Base-by-base conservation (phyloP, 257 asterid species). In the Petunia secreta region DNA sequence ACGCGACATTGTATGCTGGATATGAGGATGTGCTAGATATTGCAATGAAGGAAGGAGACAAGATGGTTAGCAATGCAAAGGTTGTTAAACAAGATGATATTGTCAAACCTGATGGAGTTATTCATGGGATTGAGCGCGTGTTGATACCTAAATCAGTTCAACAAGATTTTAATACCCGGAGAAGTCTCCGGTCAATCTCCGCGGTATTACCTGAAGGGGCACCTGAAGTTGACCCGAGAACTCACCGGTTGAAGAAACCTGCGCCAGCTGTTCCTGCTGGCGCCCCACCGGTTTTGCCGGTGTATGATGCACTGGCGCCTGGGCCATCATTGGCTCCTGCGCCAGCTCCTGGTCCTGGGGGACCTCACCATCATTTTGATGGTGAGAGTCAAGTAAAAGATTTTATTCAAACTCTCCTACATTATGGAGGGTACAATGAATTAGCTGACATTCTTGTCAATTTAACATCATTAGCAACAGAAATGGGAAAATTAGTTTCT, bases 311-410 rank as follows among this genome's bases (percentile, higher is more conserved):
- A 0, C 2, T 83, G 73, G 83, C 83, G 0, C 83, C 85, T 1
- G 85, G 85, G 7, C 85, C 85, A 16, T 79, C 85, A 4, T 36
- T 83, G 52, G 77, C 85, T 9, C 99, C 99, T 7, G 97, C 98
- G 0, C 95, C 98, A 0, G 98, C 99, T 0, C 99, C 99, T 0
- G 98, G 98, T 0, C 99, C 99, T 0, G 99, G 99, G 1, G 97
- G 97, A 4, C 94, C 91, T 37, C 97, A 87, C 89, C 94, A 87
- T 83, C 98, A 95, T 82, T 95, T 95, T 82, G 96, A 96, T 83
- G 99, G 98, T 3, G 96, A 94, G 81, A 87, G 92, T 6, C 98
- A 96, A 82, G 98, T 96, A 50, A 94, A 94, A 81, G 99, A 96
- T 77, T 96, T 96, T 86, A 94, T 96, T 73, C 93, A 92, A 1